Conservation (phyloP, 2,329 filamentous ascomycete species). For the Pleoardoris graminearum region DNA sequence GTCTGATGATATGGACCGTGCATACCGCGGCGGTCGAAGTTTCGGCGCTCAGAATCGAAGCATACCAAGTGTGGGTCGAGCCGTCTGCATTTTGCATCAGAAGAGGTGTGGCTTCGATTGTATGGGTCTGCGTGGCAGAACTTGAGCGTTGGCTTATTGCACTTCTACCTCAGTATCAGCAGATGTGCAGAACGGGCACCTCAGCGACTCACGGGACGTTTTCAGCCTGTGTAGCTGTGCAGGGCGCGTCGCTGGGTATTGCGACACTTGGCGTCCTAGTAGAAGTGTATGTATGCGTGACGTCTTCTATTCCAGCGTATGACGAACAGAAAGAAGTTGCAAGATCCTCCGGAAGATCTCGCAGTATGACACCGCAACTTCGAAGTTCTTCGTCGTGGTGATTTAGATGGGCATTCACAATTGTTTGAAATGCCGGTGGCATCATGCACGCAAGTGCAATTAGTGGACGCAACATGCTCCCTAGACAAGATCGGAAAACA, state of each 20-base stretch:
- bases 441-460: neutral
- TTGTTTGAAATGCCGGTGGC: neutral
- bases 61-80: neutral
- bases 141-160: too few relatives aligned
- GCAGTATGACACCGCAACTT: neutral
- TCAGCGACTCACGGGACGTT: neutral
- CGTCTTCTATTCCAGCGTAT: neutral
- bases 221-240: neutral
- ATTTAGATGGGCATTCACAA: neutral
- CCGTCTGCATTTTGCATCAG: neutral
- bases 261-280: neutral
- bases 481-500: neutral
- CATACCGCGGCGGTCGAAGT: neutral
- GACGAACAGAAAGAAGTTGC: constrained; percentile 7
- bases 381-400: neutral
- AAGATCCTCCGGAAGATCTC: neutral
- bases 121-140: too few relatives aligned
- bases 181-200: too few relatives aligned
- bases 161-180: too few relatives aligned
- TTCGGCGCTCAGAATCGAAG: neutral
- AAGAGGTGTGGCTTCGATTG: neutral
- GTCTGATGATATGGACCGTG: neutral
- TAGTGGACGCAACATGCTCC: too few relatives aligned
- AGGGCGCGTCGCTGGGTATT: neutral
- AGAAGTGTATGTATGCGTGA: neutral